Evolutionary conservation across 495 filamentous ascomycete species (phyloP).

Genomic region (Xylaria flabelliformis): DNA sequence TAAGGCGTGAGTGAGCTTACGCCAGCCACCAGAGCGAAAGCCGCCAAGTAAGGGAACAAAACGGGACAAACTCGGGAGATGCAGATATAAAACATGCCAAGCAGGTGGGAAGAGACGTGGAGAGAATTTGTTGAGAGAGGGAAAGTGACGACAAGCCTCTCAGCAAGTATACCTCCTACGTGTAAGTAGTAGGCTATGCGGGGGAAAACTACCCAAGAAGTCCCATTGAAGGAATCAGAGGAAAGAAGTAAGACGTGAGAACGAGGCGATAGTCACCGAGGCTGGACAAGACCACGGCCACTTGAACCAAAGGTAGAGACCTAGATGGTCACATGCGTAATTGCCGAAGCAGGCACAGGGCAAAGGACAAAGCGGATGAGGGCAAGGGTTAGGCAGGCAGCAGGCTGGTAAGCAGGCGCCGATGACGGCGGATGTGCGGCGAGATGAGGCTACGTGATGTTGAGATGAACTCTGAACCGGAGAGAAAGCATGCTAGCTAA

Average conservation of each 20-base stretch:
- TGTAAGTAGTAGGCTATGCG: not conserved
- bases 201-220: not conserved
- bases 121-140: not conserved
- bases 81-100: not conserved
- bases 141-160: not conserved
- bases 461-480: not conserved
- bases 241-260: not conserved
- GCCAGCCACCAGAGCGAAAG: not conserved
- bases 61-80: not conserved
- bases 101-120: not conserved
- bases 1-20: conserved; percentile 6
- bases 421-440: not conserved
- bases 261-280: not conserved
- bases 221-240: not conserved
- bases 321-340: conserved; percentile 7
- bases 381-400: not conserved
- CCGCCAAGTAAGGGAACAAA: not conserved
- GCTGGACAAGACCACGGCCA: not conserved
- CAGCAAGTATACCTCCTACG: not conserved
- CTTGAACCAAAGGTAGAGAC: not conserved
- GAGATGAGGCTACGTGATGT: conserved; percentile 3
- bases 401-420: not conserved
- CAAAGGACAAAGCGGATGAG: not conserved
- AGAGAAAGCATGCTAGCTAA: not conserved
- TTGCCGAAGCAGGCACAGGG: not conserved